A percentile compares a stretch with the other conserved stretches of the same genome.
These are phyloP conservation scores for Teratosphaeria destructans DNA, from an alignment of 2,329 filamentous ascomycete genomes.

Conservation along the genomic window DNA sequence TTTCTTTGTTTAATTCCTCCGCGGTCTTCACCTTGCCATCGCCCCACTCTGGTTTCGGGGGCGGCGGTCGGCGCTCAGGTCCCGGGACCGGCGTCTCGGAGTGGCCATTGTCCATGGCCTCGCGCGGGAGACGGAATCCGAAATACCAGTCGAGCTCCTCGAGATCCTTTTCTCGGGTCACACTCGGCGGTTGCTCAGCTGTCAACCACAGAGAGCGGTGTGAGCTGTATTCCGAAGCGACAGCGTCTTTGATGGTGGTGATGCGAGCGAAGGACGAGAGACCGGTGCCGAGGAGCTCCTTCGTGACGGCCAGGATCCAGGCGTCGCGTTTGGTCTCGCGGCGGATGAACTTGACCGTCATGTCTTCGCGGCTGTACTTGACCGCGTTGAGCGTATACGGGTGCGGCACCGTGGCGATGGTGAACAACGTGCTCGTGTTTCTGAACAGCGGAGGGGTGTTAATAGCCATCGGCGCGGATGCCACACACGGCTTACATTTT, in stretches of 20 bases:
- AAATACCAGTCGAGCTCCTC: constrained; percentile 71
- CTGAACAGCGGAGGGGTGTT: constrained; percentile 56
- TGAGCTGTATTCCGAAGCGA: constrained; percentile 57
- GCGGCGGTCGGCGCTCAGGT: constrained; percentile 42
- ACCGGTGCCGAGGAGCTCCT: constrained; percentile 54
- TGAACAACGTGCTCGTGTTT: constrained; percentile 64
- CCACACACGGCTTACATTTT: constrained; percentile 65
- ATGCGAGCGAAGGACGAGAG: constrained; percentile 56
- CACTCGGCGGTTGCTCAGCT: constrained; percentile 48
- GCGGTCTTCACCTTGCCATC: constrained; percentile 42
- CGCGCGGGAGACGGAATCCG: constrained; percentile 66
- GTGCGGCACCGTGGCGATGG: constrained; percentile 80
- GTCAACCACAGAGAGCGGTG: constrained; percentile 70
- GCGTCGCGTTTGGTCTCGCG: constrained; percentile 60
- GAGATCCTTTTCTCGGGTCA: constrained; percentile 37
- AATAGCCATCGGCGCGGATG: constrained; percentile 52
- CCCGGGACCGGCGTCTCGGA: constrained; percentile 49
- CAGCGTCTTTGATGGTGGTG: constrained; percentile 66
- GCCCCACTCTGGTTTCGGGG: constrained; percentile 38
- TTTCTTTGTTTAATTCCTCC: constrained; percentile 47
- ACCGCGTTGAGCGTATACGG: constrained; percentile 74
- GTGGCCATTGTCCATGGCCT: constrained; percentile 42
- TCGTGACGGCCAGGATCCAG: constrained; percentile 66
- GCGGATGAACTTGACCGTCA: constrained; percentile 35
- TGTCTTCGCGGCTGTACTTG: constrained; percentile 38